These are phyloP conservation scores for Phytopythium litorale DNA, from an alignment of 352 stramenopile genomes.

Conservation along the genomic window DNA sequence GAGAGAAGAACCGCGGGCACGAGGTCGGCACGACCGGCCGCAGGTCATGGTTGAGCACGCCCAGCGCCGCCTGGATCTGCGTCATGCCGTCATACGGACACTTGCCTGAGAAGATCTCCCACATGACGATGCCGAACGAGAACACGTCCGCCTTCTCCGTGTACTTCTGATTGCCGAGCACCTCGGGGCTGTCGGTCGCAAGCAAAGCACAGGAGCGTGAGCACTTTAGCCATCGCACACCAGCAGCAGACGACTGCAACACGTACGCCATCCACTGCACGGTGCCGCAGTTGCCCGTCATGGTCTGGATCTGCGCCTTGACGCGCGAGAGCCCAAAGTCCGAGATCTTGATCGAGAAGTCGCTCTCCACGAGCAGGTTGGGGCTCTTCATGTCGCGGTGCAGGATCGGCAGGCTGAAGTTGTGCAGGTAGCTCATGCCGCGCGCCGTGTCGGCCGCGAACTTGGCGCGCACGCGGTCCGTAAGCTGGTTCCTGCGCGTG, in stretches of 20 bases:
- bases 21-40: conserved; percentile 55
- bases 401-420: conserved; percentile 82
- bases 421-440: conserved; percentile 89
- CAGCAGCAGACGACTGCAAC: not conserved
- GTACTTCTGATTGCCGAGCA: conserved; percentile 90
- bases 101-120: conserved; percentile 89
- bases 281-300: conserved; percentile 91
- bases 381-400: conserved; percentile 90
- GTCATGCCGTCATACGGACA: conserved; percentile 90
- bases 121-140: conserved; percentile 92
- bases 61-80: conserved; percentile 81
- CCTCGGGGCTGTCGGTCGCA: conserved; percentile 48
- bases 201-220: not conserved
- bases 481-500: conserved; percentile 35
- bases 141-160: conserved; percentile 94
- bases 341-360: conserved; percentile 89
- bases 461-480: conserved; percentile 35
- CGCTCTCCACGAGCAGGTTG: conserved; percentile 82
- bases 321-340: conserved; percentile 91
- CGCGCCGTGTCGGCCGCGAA: conserved; percentile 75
- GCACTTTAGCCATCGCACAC: not conserved
- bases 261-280: conserved; percentile 87
- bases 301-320: conserved; percentile 90
- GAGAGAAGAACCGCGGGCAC: conserved; percentile 65
- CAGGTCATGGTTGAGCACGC: conserved; percentile 77